Base-by-base conservation (phyloP, 2,329 filamentous ascomycete genomes). In the Orbilia javanica region DNA sequence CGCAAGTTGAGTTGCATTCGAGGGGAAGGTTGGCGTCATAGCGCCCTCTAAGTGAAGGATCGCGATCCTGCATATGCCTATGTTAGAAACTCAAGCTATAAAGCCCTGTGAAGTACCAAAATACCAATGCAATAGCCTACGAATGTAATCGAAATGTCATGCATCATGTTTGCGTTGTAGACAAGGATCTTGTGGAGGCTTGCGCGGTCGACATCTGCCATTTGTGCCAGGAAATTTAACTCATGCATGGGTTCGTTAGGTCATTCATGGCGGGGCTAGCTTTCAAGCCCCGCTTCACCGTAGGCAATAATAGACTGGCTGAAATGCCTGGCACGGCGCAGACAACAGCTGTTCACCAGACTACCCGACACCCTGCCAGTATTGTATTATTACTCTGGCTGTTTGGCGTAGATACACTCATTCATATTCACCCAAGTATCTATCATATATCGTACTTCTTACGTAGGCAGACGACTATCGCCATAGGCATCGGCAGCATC, bases 111-210 rank as follows among this genome's bases (percentile, higher is more conserved):
- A 25, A 50, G 46, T 50, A 27, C 22, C 22, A 31, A 29, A 50
- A 11, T 31, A 53, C 27, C 27, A n/a, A 18, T 11, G 15, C 46
- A 53, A 18, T 15, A 29, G 13, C 15, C 50, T 10, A 15, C 25
- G 25, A 6, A 22, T 15, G 7, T 27, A 13, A 25, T 7, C 20
- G n/a, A 27, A 27, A 27, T 42, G 34, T n/a, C 55, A 39, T 60
- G 55, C n/a, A n/a, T n/a, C n/a, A n/a, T n/a, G n/a, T 57, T 60
- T 60, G 55, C 55, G 55, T 60, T 60, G 55, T 60, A 60, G 31
- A 42, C 55, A 60, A 27, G 55, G 55, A 60, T 60, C 55, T 11
- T 25, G 55, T 20, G 31, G 55, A 60, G 27, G 55, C 55, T 42
- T 42, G 34, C 55, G 34, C 34, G 34, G 55, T 60, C 55, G 55